Base-by-base conservation (phyloP, 441 rosid species). In the Erodium moschatum region DNA sequence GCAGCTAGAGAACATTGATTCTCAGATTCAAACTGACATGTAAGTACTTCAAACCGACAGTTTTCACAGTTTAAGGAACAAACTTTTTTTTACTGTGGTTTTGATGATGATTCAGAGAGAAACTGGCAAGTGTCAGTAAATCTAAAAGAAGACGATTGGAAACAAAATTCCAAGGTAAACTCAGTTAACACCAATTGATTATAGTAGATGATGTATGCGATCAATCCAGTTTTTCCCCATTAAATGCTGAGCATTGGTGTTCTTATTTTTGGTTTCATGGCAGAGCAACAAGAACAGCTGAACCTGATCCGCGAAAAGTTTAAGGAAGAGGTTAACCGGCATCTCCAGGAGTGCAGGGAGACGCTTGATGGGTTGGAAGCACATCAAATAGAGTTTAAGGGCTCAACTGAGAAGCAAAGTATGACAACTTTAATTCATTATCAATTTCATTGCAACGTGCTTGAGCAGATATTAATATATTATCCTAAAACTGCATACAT, bases 221-320 rank as follows among this genome's bases (percentile, higher is more conserved):
- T 54, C 10, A 54, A 54, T 54, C 16, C 61, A 54, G 15, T 54
- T 44, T 31, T 35, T 35, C 40, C 6, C 40, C 40, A 35, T 35
- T 5, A 5, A 35, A 2, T 7, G 40, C 6, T 35, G 40, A 35
- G 8, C 40, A 35, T 35, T 35, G 7, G 46, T 38, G 11, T 68
- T 21, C 16, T n/a, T 12, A 6, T 40, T 24, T 0, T 20, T 24
- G 11, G 11, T 48, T 27, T 27, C 46, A 56, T 65, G 77, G 13
- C 90, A 91, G 98, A 87, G 79, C 87, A 87, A 83, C 83, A 84
- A 76, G 89, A 91, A 72, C 84, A 83, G 70, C 76, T 89, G 73
- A 84, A 81, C 75, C 56, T 75, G 83, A 82, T 89, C 66, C 85
- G 84, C 52, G 85, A 82, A 70, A 88, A 83, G 68, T 88, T 88